phyloP scores from a whole-genome alignment of 2,329 filamentous ascomycete genomes.

The Aspergillus jensenii region DNA sequence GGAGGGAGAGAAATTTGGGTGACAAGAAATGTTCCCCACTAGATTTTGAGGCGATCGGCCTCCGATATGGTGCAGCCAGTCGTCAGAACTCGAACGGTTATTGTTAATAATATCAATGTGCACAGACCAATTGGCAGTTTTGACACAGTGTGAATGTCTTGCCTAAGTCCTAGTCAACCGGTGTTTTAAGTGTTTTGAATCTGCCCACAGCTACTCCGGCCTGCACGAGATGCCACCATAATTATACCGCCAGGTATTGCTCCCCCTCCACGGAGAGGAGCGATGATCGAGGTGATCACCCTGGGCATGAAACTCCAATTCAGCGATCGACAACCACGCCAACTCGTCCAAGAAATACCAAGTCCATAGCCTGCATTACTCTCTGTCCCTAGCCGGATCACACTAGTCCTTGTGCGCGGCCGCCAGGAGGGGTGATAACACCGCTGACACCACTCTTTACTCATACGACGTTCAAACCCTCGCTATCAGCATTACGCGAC shows the following conservation, averaged over 20 bases:
- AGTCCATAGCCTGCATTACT: constrained; percentile 6
- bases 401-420: neutral
- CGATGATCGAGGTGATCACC: constrained; percentile 6
- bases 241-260: neutral
- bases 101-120: constrained; percentile 8
- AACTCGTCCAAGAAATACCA: constrained; percentile 10
- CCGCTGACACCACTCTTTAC: neutral
- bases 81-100: constrained; percentile 4
- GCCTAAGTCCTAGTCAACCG: neutral
- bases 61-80: constrained; percentile 14
- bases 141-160: neutral
- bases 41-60: constrained; percentile 27
- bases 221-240: neutral
- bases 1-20: constrained; percentile 17
- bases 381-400: neutral
- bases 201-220: neutral
- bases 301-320: constrained; percentile 11
- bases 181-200: neutral
- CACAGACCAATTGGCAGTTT: constrained; percentile 17
- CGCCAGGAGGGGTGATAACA: constrained; percentile 3
- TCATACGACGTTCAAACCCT: constrained; percentile 3
- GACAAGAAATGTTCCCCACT: constrained; percentile 23
- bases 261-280: neutral
- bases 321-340: constrained; percentile 12
- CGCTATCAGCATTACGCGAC: constrained; percentile 18